These are phyloP conservation scores for Mycena metata DNA, from an alignment of 768 basidiomycete genomes.

Conservation along the genomic window DNA sequence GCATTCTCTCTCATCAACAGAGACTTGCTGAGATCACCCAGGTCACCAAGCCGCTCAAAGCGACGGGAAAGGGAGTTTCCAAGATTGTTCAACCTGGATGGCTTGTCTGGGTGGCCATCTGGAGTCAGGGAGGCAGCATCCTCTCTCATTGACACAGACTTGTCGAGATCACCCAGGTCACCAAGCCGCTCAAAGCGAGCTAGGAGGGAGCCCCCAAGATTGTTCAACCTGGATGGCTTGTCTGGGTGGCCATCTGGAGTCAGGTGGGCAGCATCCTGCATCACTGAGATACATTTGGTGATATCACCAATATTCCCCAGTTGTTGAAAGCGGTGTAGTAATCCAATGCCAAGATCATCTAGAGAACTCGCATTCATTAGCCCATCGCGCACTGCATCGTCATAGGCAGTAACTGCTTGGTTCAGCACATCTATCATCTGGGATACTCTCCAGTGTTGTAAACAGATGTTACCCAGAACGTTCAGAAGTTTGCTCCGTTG, in stretches of 20 bases:
- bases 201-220: too few species aligned
- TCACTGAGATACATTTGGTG: background rate
- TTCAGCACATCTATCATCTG: conserved; percentile 5
- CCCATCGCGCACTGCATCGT: conserved; percentile 12
- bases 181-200: too few species aligned
- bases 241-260: conserved; percentile 11
- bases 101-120: too few species aligned
- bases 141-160: too few species aligned
- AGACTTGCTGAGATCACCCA: conserved; percentile 2
- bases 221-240: too few species aligned
- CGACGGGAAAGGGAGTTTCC: too few species aligned
- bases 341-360: conserved; percentile 1
- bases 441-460: conserved; percentile 4
- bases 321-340: background rate
- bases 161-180: too few species aligned
- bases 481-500: conserved; percentile 15
- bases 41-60: too few species aligned
- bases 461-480: conserved; percentile 2
- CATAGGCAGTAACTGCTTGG: conserved; percentile 11
- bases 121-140: too few species aligned
- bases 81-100: too few species aligned
- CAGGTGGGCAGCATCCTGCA: background rate
- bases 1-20: conserved; percentile 16
- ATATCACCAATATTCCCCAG: conserved; percentile 7
- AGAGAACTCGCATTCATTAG: background rate